Evolutionary conservation across 345 rosid species (phyloP).

Genomic region (Populus nigra): DNA sequence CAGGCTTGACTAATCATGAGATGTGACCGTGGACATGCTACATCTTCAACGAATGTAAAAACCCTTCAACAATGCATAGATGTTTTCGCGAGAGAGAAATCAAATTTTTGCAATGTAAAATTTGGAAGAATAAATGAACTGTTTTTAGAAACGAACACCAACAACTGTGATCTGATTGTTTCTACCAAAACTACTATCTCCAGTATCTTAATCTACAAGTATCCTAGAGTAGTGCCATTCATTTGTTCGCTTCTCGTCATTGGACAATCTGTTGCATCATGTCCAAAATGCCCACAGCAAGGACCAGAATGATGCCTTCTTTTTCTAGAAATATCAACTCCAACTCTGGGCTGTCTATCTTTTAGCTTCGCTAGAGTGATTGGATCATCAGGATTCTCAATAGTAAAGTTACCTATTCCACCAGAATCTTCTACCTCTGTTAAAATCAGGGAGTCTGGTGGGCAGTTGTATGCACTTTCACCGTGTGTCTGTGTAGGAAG

Average conservation of each 20-base stretch:
- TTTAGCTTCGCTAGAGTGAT: constrained; percentile 41
- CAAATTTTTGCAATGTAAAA: not conserved
- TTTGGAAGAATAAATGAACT: not conserved
- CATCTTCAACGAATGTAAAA: not conserved
- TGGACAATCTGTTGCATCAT: constrained; percentile 49
- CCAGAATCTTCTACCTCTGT: constrained; percentile 47
- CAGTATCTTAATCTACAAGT: constrained; percentile 15
- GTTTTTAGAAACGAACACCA: not conserved
- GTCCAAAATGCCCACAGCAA: constrained; percentile 48
- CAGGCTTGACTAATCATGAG: not conserved
- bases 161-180: not conserved
- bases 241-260: constrained; percentile 34
- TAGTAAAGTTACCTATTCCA: constrained; percentile 38
- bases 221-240: constrained; percentile 29
- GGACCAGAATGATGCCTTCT: constrained; percentile 45
- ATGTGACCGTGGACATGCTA: not conserved
- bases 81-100: not conserved
- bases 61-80: not conserved
- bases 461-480: constrained; percentile 35
- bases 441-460: constrained; percentile 46
- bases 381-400: constrained; percentile 35
- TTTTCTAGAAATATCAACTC: constrained; percentile 35
- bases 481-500: constrained; percentile 35
- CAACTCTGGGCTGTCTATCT: constrained; percentile 47
- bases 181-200: not conserved